These are phyloP conservation scores for Torulaspora franciscae DNA, from an alignment of 805 yeast species.

Conservation along the genomic window DNA sequence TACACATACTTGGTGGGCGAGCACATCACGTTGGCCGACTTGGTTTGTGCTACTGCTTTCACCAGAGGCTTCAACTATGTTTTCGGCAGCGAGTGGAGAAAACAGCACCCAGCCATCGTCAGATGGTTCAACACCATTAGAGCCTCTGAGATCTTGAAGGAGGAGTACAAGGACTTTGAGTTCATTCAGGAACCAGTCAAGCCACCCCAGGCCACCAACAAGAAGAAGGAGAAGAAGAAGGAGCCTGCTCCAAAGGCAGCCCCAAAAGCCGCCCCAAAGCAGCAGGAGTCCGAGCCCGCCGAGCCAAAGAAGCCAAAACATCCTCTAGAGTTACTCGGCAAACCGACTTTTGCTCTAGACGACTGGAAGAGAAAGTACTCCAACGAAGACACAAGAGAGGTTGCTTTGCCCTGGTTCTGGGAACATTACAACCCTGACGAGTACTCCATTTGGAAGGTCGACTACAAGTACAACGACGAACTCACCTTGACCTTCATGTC, in stretches of 20 bases:
- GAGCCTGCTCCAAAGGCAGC: constrained; percentile 27
- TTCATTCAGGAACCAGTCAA: constrained; percentile 55
- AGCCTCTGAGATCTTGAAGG: constrained; percentile 44
- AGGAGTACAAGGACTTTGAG: constrained; percentile 46
- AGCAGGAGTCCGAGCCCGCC: constrained; percentile 34
- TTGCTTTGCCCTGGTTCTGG: constrained; percentile 98
- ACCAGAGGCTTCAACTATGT: constrained; percentile 41
- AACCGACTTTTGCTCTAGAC: constrained; percentile 64
- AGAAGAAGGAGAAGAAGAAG: constrained; percentile 43
- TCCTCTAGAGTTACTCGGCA: constrained; percentile 83
- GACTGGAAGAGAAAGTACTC: constrained; percentile 97
- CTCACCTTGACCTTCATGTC: constrained; percentile 96
- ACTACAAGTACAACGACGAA: constrained; percentile 97
- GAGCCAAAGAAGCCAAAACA: constrained; percentile 73
- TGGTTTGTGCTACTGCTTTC: constrained; percentile 21
- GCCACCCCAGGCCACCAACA: constrained; percentile 48
- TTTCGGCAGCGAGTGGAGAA: constrained; percentile 63
- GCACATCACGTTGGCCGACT: constrained; percentile 43
- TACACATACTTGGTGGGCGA: constrained; percentile 76
- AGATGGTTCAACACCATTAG: constrained; percentile 69
- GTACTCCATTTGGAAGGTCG: constrained; percentile 93
- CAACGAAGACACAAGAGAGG: constrained; percentile 93
- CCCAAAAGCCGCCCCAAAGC: constrained; percentile 20
- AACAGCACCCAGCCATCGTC: constrained; percentile 53
- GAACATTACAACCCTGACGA: constrained; percentile 85